These are phyloP conservation scores for Colletotrichum sp. DNA, from an alignment of 2,329 filamentous ascomycete genomes.

Conservation along the genomic window DNA sequence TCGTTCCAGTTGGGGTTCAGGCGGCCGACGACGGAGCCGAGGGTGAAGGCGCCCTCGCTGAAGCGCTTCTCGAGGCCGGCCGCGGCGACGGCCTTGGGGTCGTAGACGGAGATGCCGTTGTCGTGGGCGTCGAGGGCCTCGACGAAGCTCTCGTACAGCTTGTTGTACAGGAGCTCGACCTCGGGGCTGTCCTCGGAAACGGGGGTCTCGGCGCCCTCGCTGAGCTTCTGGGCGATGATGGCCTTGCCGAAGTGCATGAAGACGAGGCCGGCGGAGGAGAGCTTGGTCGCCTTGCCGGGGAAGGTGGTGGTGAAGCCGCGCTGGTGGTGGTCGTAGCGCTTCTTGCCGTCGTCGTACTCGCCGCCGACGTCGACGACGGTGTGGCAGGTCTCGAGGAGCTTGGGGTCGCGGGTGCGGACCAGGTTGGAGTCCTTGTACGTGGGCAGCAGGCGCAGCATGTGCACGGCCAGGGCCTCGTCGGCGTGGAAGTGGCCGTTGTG, in stretches of 20 bases:
- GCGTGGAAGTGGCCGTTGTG: constrained; percentile 99
- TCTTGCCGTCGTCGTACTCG: constrained; percentile 77
- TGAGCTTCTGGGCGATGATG: constrained; percentile 69
- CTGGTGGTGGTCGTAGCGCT: constrained; percentile 98
- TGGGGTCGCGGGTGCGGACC: constrained; percentile 86
- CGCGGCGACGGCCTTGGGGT: constrained; percentile 69
- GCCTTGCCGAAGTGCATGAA: constrained; percentile 93
- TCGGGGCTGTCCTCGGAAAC: constrained; percentile 67
- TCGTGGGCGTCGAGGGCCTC: constrained; percentile 98
- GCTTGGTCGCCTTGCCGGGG: constrained; percentile 82
- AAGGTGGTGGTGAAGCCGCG: constrained; percentile 87
- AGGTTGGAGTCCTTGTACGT: constrained; percentile 76
- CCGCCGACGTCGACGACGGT: constrained; percentile 98
- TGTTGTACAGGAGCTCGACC: constrained; percentile 79
- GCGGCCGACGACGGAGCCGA: constrained; percentile 82
- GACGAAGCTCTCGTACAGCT: constrained; percentile 91
- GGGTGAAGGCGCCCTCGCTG: constrained; percentile 79
- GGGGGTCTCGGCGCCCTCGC: constrained; percentile 48
- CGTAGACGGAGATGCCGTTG: constrained; percentile 88
- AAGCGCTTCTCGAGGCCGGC: constrained; percentile 84
- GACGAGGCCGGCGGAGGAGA: constrained; percentile 91
- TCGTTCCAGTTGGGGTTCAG: constrained; percentile 86
- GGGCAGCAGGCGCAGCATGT: constrained; percentile 90
- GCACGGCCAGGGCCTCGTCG: constrained; percentile 95
- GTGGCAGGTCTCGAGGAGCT: constrained; percentile 80